Conservation (phyloP, 1,284 basidiomycete genomes). For the Cystobasidium pallidum region DNA sequence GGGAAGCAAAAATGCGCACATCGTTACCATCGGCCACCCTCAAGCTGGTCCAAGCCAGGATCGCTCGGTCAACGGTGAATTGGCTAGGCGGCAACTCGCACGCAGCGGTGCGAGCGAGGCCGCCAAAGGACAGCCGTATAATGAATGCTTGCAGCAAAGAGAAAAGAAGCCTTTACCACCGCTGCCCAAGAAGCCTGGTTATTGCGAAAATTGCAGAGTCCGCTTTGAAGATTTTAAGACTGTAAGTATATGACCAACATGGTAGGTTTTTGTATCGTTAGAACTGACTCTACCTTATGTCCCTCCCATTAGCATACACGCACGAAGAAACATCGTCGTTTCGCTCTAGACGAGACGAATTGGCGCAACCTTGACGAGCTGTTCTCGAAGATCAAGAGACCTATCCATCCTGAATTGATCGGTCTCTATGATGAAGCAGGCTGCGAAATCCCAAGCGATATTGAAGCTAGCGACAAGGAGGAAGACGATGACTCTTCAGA, state of each 20-base stretch:
- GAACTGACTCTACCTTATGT: not conserved
- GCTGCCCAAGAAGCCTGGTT: conserved; percentile 81
- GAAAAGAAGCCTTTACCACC: conserved; percentile 28
- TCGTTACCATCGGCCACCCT: conserved; percentile 47
- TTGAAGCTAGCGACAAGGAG: conserved; percentile 51
- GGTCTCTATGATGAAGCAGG: conserved; percentile 34
- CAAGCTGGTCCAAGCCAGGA: conserved; percentile 56
- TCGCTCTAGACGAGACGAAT: conserved; percentile 77
- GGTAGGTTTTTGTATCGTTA: too few relatives aligned
- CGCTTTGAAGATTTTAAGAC: conserved; percentile 87
- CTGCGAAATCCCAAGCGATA: conserved; percentile 40
- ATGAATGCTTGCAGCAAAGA: conserved; percentile 51
- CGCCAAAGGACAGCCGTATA: not conserved
- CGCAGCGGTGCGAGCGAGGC: not conserved
- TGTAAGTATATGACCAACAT: conserved; percentile 65
- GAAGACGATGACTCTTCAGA: conserved; percentile 48
- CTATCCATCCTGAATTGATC: conserved; percentile 58
- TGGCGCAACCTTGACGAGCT: conserved; percentile 81
- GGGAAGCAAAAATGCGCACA: conserved; percentile 42
- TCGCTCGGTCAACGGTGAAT: conserved; percentile 11
- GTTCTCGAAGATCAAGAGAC: conserved; percentile 72
- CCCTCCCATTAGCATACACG: conserved; percentile 69
- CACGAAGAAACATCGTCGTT: conserved; percentile 78
- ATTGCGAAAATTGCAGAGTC: conserved; percentile 93
- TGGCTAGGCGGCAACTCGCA: conserved; percentile 20